These are phyloP conservation scores for Chlamydomonas incerta DNA, from an alignment of 139 green algal genomes.

Conservation along the genomic window DNA sequence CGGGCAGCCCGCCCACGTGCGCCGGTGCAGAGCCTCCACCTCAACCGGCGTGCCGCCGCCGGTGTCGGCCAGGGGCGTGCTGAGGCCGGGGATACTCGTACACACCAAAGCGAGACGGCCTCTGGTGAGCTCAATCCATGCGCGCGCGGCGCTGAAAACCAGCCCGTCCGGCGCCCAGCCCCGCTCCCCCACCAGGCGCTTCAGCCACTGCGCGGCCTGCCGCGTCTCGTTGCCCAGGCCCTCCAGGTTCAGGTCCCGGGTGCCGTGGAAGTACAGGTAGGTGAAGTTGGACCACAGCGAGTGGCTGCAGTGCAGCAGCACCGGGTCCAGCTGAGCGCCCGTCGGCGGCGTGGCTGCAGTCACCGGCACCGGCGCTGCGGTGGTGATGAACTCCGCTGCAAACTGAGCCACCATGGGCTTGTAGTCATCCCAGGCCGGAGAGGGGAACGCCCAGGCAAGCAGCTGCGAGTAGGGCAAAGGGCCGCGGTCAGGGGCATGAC, in stretches of 20 bases:
- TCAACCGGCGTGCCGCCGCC: neutral
- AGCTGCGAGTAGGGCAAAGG: no score
- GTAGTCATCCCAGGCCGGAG: no score
- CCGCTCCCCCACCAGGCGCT: slow-evolving; percentile 1
- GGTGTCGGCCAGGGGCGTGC: neutral
- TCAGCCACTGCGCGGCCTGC: neutral
- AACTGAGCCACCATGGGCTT: no score
- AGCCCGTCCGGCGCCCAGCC: slow-evolving; percentile 2
- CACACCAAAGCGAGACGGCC: neutral
- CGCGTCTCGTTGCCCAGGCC: neutral
- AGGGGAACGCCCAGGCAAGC: no score
- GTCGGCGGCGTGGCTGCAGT: no score
- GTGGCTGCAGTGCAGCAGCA: neutral
- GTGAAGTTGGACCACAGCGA: slow-evolving; percentile 24
- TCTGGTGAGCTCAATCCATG: neutral
- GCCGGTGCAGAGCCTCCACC: neutral
- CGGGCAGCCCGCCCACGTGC: neutral
- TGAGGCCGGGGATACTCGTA: neutral
- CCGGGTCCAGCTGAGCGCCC: neutral
- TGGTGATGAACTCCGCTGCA: no score
- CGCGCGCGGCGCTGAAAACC: neutral
- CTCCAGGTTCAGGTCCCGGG: neutral
- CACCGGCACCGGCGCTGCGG: no score
- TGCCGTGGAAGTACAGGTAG: slow-evolving; percentile 18
- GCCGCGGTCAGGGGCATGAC: no score